Evolutionary conservation across 371 early-diverging fungal genomes (phyloP).

Genomic region (Mucor lusitanicus): DNA sequence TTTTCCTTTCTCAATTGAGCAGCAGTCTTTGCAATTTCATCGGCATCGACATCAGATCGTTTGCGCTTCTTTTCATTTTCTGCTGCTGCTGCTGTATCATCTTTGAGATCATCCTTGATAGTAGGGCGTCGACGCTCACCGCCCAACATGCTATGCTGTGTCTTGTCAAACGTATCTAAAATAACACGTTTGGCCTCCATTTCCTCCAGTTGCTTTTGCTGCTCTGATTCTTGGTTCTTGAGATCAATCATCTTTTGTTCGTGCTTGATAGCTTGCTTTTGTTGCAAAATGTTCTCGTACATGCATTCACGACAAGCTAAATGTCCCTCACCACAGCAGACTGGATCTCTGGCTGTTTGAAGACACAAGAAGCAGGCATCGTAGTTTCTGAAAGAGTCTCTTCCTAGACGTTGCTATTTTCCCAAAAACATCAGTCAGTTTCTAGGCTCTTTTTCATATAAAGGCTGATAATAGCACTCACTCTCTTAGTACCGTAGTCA

Average conservation of each 20-base stretch:
- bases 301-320: conserved; percentile 90
- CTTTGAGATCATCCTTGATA: neutral
- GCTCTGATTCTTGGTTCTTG: conserved; percentile 70
- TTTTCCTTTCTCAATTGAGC: conserved; percentile 55
- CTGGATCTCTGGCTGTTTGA: conserved; percentile 82
- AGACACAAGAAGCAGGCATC: conserved; percentile 93
- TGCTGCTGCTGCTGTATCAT: neutral
- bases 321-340: conserved; percentile 83
- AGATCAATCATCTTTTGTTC: conserved; percentile 60
- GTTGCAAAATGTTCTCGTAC: conserved; percentile 82
- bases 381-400: conserved; percentile 85
- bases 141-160: conserved; percentile 62
- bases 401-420: conserved; percentile 76
- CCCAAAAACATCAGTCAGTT: neutral
- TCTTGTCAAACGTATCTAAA: conserved; percentile 65
- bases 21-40: conserved; percentile 46
- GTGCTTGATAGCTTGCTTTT: conserved; percentile 79
- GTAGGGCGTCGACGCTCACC: conserved; percentile 9
- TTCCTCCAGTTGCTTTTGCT: conserved; percentile 41
- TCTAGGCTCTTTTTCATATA: no score
- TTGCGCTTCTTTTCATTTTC: conserved; percentile 40
- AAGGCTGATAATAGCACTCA: conserved; percentile 17
- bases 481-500: conserved; percentile 91
- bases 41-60: conserved; percentile 39
- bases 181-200: conserved; percentile 55